phyloP scores from a whole-genome alignment of 257 asterid species.

The Salvia splendens region DNA sequence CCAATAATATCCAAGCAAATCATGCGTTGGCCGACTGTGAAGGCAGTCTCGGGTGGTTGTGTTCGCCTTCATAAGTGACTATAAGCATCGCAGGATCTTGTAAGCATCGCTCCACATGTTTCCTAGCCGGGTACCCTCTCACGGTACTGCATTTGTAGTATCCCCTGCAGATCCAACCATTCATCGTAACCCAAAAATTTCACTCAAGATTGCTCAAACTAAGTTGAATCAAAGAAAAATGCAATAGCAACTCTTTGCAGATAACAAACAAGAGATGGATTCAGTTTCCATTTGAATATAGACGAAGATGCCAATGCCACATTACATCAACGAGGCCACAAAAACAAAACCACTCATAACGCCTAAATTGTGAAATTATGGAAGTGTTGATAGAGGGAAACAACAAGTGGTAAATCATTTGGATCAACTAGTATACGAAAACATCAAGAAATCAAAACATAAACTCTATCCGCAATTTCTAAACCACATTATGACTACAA shows the following conservation, averaged over 20 bases:
- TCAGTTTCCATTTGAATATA: not conserved
- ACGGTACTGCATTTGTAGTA: conserved; percentile 94
- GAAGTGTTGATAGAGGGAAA: too few species aligned
- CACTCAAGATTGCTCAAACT: conserved; percentile 27
- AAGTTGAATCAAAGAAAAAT: not conserved
- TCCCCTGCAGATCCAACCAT: conserved; percentile 62
- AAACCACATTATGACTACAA: too few species aligned
- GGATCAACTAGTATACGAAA: not conserved
- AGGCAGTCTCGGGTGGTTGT: conserved; percentile 76
- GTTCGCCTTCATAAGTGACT: conserved; percentile 95
- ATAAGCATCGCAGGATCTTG: conserved; percentile 92
- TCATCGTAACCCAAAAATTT: conserved; percentile 34
- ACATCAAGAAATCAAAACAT: not conserved
- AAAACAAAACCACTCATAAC: too few species aligned
- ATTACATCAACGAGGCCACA: not conserved
- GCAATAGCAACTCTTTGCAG: not conserved
- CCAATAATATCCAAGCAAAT: conserved; percentile 12
- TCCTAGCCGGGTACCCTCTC: conserved; percentile 97
- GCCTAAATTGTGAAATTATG: too few species aligned
- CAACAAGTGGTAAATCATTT: not conserved
- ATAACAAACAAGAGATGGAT: conserved; percentile 17
- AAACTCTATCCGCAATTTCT: not conserved
- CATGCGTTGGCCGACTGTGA: conserved; percentile 67
- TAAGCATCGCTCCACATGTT: conserved; percentile 90
- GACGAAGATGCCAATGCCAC: conserved; percentile 11